A percentile compares a stretch with the other conserved stretches of the same genome.
These are phyloP conservation scores for Davidsoniella australis DNA, from an alignment of 2,329 filamentous ascomycete genomes.

Conservation along the genomic window DNA sequence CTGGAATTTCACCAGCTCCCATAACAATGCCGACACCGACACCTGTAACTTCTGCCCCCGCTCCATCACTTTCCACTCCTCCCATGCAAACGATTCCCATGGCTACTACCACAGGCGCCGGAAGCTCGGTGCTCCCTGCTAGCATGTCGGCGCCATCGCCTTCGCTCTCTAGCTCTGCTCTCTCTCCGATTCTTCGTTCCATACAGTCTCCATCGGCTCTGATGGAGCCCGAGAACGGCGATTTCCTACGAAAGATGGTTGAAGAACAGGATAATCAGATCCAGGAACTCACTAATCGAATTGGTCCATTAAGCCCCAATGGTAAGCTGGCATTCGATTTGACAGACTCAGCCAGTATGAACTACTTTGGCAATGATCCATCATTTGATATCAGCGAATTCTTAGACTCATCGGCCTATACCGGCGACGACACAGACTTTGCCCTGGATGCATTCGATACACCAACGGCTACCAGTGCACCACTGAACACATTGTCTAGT, in stretches of 20 bases:
- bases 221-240: constrained; percentile 51
- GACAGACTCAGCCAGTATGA: constrained; percentile 21
- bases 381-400: constrained; percentile 27
- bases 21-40: constrained; percentile 14
- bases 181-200: constrained; percentile 33
- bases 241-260: constrained; percentile 66
- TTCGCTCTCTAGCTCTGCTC: constrained; percentile 17
- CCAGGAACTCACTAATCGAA: constrained; percentile 52
- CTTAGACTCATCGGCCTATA: constrained; percentile 23
- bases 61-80: constrained; percentile 13
- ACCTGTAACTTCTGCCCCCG: constrained; percentile 5
- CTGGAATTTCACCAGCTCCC: constrained; percentile 14
- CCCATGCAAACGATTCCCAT: constrained; percentile 14
- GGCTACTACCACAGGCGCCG: constrained; percentile 9
- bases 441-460: constrained; percentile 3
- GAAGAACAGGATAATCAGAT: constrained; percentile 64
- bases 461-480: not conserved
- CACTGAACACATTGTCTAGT: not conserved
- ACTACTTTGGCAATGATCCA: constrained; percentile 17
- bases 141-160: not conserved
- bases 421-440: constrained; percentile 28
- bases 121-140: not conserved
- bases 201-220: constrained; percentile 38
- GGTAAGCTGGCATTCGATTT: constrained; percentile 57
- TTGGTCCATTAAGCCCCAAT: constrained; percentile 66